Percentiles rank a stretch among this genome's conserved stretches.
These are phyloP conservation scores for Parachaetomium inaequale DNA, from an alignment of 495 filamentous ascomycete genomes.

Conservation along the genomic window DNA sequence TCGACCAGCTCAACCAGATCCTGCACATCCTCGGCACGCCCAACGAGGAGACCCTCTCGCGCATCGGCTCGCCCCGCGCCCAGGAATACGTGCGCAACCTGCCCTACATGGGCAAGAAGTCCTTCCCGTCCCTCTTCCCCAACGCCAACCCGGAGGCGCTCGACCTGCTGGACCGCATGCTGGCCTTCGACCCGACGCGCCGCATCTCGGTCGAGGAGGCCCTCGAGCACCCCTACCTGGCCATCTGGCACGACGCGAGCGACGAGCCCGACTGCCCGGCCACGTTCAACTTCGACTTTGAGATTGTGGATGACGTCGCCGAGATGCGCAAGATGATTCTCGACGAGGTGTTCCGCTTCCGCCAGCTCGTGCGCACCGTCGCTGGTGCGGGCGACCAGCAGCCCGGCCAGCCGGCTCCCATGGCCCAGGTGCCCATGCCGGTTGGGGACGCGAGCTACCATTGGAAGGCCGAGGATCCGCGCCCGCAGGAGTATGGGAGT, in stretches of 20 bases:
- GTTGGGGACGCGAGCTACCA: slow-evolving; percentile 55
- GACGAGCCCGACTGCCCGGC: slow-evolving; percentile 91
- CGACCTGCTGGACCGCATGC: slow-evolving; percentile 91
- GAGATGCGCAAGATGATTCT: slow-evolving; percentile 98
- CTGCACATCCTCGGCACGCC: slow-evolving; percentile 96
- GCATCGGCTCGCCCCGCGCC: slow-evolving; percentile 91
- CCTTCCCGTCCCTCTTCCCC: slow-evolving; percentile 84
- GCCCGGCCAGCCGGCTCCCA: slow-evolving; percentile 29
- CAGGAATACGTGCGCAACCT: slow-evolving; percentile 99
- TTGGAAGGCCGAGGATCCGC: slow-evolving; percentile 80
- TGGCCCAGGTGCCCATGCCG: slow-evolving; percentile 70
- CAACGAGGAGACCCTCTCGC: slow-evolving; percentile 87
- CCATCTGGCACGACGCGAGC: slow-evolving; percentile 96
- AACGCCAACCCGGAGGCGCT: slow-evolving; percentile 95
- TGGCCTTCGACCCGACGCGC: slow-evolving; percentile 89
- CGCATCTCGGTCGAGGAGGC: slow-evolving; percentile 92
- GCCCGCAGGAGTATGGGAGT: slow-evolving; percentile 72
- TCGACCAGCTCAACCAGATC: slow-evolving; percentile 99
- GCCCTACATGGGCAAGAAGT: slow-evolving; percentile 89
- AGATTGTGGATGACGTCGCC: slow-evolving; percentile 84
- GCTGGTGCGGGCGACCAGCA: slow-evolving; percentile 40
- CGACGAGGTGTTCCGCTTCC: slow-evolving; percentile 83
- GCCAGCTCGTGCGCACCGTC: slow-evolving; percentile 66
- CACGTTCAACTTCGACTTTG: slow-evolving; percentile 97
- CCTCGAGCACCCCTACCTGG: slow-evolving; percentile 90